Evolutionary conservation across 306 rosid species (phyloP).

Genomic region (Lablab purpureus): DNA sequence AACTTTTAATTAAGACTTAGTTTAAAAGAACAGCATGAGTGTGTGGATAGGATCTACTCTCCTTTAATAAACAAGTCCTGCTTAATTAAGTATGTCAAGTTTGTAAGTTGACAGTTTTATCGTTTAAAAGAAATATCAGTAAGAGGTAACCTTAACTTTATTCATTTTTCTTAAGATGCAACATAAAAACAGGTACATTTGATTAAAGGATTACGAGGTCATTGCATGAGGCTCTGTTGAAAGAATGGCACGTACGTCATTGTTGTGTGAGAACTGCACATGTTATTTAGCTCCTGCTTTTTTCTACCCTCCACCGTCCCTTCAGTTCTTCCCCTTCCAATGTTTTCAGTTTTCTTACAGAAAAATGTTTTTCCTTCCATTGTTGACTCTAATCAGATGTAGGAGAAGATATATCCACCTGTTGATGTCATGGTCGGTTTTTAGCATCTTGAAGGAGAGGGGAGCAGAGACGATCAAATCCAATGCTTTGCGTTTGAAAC

Average conservation of each 20-base stretch:
- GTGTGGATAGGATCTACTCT: neutral
- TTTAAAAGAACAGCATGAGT: neutral
- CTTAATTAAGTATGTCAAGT: too few species aligned
- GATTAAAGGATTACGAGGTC: neutral
- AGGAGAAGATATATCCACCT: neutral
- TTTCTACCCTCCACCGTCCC: neutral
- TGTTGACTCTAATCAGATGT: neutral
- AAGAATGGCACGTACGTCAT: conserved; percentile 44
- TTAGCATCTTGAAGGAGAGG: neutral
- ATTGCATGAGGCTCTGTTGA: neutral
- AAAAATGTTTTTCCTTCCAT: neutral
- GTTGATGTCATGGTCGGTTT: conserved; percentile 9
- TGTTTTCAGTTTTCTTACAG: neutral
- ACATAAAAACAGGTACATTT: neutral
- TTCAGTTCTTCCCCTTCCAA: neutral
- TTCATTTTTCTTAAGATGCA: neutral
- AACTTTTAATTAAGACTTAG: neutral
- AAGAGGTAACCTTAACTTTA: too few species aligned
- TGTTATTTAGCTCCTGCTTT: neutral
- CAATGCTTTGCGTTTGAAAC: neutral
- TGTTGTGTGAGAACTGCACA: neutral
- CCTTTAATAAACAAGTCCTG: too few species aligned
- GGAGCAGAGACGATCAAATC: neutral
- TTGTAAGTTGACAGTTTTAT: too few species aligned
- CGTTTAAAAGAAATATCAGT: too few species aligned